Evolutionary conservation across 1,139 yeast genomes (phyloP).

Genomic region (Sugiyamaella japonica): DNA sequence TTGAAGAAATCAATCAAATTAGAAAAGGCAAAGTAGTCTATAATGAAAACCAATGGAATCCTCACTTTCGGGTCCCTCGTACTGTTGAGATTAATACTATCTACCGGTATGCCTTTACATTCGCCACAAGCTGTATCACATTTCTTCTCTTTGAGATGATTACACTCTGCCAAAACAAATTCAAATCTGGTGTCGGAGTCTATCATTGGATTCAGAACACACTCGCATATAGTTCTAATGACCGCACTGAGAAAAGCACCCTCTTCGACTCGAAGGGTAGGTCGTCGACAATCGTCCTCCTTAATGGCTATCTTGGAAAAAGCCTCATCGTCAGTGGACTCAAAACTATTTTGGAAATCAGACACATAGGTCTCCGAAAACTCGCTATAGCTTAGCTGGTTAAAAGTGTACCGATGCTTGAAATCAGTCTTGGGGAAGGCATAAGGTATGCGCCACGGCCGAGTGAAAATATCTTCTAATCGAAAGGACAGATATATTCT

Average conservation of each 20-base stretch:
- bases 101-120: background rate
- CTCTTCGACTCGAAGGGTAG: background rate
- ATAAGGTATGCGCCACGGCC: too few relatives aligned
- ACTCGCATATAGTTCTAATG: background rate
- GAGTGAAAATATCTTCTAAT: background rate
- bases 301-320: background rate
- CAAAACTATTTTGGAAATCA: background rate
- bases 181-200: background rate
- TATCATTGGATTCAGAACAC: background rate
- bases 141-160: background rate
- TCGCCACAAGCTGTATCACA: background rate
- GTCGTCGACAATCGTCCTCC: background rate
- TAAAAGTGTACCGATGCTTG: background rate
- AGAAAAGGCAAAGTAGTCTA: background rate
- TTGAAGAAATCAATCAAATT: background rate
- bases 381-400: background rate
- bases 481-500: background rate
- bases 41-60: background rate
- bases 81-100: background rate
- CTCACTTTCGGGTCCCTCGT: background rate
- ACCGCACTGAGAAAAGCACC: background rate
- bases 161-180: background rate
- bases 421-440: background rate
- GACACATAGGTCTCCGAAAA: background rate
- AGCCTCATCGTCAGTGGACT: background rate